Evolutionary conservation across 306 rosid genomes (phyloP).

Genomic region (Cucurbita pepo): DNA sequence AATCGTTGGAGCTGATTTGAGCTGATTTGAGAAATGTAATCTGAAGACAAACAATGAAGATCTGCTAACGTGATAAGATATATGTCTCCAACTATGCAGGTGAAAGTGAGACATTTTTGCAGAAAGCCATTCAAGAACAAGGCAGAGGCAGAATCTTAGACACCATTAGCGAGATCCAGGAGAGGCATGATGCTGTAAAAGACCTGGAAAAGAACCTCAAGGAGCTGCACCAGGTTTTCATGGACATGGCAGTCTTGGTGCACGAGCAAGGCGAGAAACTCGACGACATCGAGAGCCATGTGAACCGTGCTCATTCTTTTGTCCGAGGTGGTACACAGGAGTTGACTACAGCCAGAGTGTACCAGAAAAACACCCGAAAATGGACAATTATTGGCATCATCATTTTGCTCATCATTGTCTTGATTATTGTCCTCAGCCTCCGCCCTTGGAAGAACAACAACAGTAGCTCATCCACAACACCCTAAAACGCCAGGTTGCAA

Average conservation of each 20-base stretch:
- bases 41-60: not conserved
- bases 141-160: slow-evolving; percentile 60
- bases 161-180: slow-evolving; percentile 74
- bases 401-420: slow-evolving; percentile 26
- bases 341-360: slow-evolving; percentile 27
- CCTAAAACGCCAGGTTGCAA: not conserved
- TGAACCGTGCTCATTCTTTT: slow-evolving; percentile 53
- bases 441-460: slow-evolving; percentile 20
- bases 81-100: slow-evolving; percentile 25
- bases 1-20: not conserved
- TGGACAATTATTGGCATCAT: slow-evolving; percentile 42
- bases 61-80: not conserved
- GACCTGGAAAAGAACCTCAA: slow-evolving; percentile 70
- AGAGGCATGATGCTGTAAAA: slow-evolving; percentile 66
- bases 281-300: slow-evolving; percentile 71
- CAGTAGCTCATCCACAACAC: not conserved
- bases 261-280: slow-evolving; percentile 65
- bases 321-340: slow-evolving; percentile 43
- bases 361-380: slow-evolving; percentile 51
- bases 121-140: slow-evolving; percentile 72
- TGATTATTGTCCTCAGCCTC: slow-evolving; percentile 39
- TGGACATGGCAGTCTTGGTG: slow-evolving; percentile 90
- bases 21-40: not conserved
- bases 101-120: slow-evolving; percentile 75
- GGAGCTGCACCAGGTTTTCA: slow-evolving; percentile 76